These are phyloP conservation scores for Leishmania martiniquensis DNA, from an alignment of 208 protist species.

Conservation along the genomic window DNA sequence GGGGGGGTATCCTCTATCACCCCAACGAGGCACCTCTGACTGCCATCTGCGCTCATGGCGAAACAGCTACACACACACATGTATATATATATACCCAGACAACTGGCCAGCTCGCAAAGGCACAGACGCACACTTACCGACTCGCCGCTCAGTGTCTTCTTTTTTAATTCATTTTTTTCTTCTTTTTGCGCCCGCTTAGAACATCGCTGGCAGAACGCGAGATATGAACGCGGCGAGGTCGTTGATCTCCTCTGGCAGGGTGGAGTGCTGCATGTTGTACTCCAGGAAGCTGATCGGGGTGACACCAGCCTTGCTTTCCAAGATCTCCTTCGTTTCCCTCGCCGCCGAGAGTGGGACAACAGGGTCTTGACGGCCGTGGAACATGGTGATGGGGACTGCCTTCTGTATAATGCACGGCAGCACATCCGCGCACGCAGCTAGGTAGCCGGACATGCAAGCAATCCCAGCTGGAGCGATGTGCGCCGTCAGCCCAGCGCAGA, in stretches of 20 bases:
- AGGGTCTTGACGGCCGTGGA: slow-evolving; percentile 76
- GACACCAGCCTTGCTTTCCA: slow-evolving; percentile 49
- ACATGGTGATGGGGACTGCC: slow-evolving; percentile 58
- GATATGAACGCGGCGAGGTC: slow-evolving; percentile 65
- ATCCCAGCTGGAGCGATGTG: slow-evolving; percentile 71
- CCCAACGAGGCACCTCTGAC: neutral
- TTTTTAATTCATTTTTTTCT: neutral
- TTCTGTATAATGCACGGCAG: slow-evolving; percentile 47
- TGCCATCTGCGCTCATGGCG: no score
- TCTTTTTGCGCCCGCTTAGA: neutral
- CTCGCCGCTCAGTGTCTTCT: no score
- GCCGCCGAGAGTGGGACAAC: slow-evolving; percentile 75
- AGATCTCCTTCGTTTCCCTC: slow-evolving; percentile 38
- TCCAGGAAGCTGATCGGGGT: slow-evolving; percentile 50
- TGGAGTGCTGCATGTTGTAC: slow-evolving; percentile 88
- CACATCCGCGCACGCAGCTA: slow-evolving; percentile 53
- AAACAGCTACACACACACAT: no score
- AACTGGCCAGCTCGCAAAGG: no score
- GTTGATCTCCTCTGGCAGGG: slow-evolving; percentile 70
- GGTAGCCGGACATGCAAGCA: slow-evolving; percentile 80
- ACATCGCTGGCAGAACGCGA: slow-evolving; percentile 52
- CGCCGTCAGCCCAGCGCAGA: slow-evolving; percentile 64
- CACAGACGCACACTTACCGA: neutral
- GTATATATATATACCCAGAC: slow-evolving; percentile 1
- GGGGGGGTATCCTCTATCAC: neutral